Percentiles rank a stretch among this genome's conserved stretches.
phyloP scores from a whole-genome alignment of 768 basidiomycete genomes.

The Leccinum longicurvipes region DNA sequence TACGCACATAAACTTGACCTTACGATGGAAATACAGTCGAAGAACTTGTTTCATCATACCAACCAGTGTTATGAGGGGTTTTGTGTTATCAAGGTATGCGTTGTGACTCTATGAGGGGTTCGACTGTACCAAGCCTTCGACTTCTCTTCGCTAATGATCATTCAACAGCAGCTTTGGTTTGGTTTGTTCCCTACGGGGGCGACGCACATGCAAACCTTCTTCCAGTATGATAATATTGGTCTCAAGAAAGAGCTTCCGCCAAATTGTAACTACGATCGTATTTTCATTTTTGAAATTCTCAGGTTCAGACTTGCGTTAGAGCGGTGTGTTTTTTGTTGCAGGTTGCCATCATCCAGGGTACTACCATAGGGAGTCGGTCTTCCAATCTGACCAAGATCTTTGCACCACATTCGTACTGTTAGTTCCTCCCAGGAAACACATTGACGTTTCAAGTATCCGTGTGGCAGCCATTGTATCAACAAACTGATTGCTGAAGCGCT shows the following conservation, averaged over 20 bases:
- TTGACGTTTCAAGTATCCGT: background rate
- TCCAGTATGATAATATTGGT: too few species aligned
- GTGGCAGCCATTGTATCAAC: background rate
- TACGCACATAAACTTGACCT: background rate
- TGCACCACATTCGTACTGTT: background rate
- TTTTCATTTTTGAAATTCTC: background rate
- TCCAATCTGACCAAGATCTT: background rate
- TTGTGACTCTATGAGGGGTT: too few species aligned
- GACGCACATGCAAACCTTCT: background rate
- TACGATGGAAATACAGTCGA: background rate
- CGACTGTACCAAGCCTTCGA: background rate
- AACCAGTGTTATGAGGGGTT: too few species aligned
- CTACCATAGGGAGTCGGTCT: background rate
- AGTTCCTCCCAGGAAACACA: conserved; percentile 4
- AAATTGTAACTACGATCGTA: background rate
- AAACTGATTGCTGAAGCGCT: background rate
- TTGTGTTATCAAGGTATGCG: too few species aligned
- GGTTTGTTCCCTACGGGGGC: too few species aligned
- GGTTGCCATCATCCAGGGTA: background rate
- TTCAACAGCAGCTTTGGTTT: background rate
- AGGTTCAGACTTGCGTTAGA: background rate
- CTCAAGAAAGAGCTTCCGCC: background rate
- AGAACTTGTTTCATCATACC: too few species aligned
- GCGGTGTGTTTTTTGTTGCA: background rate
- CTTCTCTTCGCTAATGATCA: background rate